Base-by-base conservation (phyloP, 2,329 filamentous ascomycete genomes). In the Diaporthe citriasiana region DNA sequence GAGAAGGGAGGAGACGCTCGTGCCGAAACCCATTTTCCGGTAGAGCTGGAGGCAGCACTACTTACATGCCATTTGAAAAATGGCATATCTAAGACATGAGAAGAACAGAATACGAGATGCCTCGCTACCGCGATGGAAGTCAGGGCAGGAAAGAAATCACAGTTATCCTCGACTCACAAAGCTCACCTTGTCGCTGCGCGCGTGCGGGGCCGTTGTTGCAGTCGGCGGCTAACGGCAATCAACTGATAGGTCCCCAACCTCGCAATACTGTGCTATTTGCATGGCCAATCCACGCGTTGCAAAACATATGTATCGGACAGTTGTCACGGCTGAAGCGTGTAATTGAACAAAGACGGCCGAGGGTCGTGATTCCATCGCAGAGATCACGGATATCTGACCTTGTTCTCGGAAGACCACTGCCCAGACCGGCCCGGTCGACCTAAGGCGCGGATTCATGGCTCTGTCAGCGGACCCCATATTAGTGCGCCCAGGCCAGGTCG, bases 1-100 rank as follows among this genome's bases (percentile, higher is more conserved):
- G 25, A 89, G 79, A 19, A 90, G 81, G 10, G 83, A 83, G 5
- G 81, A 79, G 57, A 89, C 83, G 25, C 82, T 82, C 68, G 83
- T 80, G 69, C 85, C 83, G 75, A 89, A 87, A 47, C 82, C 78
- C 81, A 82, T 82, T n/a, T 53, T 78, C 27, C 35, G n/a, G 19
- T 22, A 42, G 38, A 15, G 27, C 40, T 60, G 42, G 33, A 57
- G 22, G 51, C 68, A 66, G 35, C 70, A 65, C 33, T 74, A 30
- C 55, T 42, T 51, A 56, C 8, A 19, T 25, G 55, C 47, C 45
- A 51, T 56, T 63, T 63, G 19, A 38, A 25, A 9, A 27, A n/a
- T 40, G n/a, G 40, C 33, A 68, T 27, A 19, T 38, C 15, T 4
- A 25, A 68, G 30, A 10, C 22, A 27, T 25, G n/a, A 30, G n/a